Base-by-base conservation (phyloP, 1,139 yeast genomes). In the Yamadazyma taylorii region DNA sequence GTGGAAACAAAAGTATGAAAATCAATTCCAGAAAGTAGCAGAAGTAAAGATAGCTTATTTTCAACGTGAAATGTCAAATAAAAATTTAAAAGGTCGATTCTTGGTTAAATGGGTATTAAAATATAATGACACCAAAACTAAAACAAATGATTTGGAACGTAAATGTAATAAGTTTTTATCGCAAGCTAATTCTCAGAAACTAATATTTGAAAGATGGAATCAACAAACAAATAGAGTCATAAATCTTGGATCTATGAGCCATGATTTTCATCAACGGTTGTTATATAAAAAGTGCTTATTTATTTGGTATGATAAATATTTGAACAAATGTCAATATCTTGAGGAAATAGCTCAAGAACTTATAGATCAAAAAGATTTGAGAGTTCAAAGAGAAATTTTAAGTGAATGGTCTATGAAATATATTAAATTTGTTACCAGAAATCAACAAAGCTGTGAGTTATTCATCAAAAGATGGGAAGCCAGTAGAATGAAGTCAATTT, bases 371-470 rank as follows among this genome's bases (percentile, higher is more conserved):
- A 52, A 47, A 23, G 70, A 66, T 26, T 56, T 62, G 26, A 48
- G 42, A 16, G 50, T 43, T 29, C 55, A 56, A 8, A 47, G 58
- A 17, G 63, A 56, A 15, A 39, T 53, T 3, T 45, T 69, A n/a
- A 55, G 66, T 27, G 53, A 47, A 11, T 70, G 76, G 76, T 58
- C 67, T 1, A 63, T 68, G 65, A 61, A 58, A 34, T 58, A 59
- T 36, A 60, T 65, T 34, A 67, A 64, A 43, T 51, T 51, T 19
- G 55, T 63, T 8, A 53, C 55, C 13, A 49, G 73, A 32, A 63
- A 66, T 41, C 58, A 63, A 32, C 72, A 66, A 36, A 60, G 66
- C 23, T 66, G 67, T 46, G 66, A 62, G 11, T 48, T 63, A 33
- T 69, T 69, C 39, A 46, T 54, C 8, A 55, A 54, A 17, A 57